Conservation (phyloP, 164 flowering plant genomes). For the Magnolia officinalis region DNA sequence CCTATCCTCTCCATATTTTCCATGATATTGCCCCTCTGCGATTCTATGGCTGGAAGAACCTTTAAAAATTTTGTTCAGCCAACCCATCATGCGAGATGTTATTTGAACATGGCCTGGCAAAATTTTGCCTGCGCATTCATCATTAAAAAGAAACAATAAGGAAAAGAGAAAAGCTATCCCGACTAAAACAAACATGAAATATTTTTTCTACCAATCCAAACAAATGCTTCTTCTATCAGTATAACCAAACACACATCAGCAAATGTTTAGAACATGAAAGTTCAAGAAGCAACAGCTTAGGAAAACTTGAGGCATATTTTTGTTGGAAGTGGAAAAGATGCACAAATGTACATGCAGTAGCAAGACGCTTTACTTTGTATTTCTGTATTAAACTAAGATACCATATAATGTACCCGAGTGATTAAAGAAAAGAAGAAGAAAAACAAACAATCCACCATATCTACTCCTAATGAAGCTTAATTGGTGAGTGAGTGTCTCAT, state of each 20-base stretch:
- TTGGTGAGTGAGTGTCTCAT: too few relatives aligned
- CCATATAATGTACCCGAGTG: not conserved
- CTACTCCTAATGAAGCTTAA: too few relatives aligned
- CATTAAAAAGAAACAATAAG: conserved; percentile 1
- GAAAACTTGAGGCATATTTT: not conserved
- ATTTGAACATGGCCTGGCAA: conserved; percentile 34
- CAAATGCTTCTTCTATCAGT: not conserved
- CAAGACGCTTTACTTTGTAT: not conserved
- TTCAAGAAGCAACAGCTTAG: not conserved
- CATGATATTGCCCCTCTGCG: conserved; percentile 33
- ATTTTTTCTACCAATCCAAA: not conserved
- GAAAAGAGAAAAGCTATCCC: not conserved
- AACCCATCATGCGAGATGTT: conserved; percentile 53
- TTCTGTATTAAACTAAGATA: not conserved
- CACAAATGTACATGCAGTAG: not conserved
- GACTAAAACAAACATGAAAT: not conserved
- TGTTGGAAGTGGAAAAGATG: not conserved
- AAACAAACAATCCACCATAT: not conserved
- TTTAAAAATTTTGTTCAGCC: conserved; percentile 62
- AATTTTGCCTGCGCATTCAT: conserved; percentile 24
- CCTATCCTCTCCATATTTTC: conserved; percentile 46
- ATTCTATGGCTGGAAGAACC: conserved; percentile 20
- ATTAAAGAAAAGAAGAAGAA: not conserved
- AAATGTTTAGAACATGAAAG: not conserved
- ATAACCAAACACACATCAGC: not conserved